These are phyloP conservation scores for Zelonia costaricensis DNA, from an alignment of 208 protist genomes.

Conservation along the genomic window DNA sequence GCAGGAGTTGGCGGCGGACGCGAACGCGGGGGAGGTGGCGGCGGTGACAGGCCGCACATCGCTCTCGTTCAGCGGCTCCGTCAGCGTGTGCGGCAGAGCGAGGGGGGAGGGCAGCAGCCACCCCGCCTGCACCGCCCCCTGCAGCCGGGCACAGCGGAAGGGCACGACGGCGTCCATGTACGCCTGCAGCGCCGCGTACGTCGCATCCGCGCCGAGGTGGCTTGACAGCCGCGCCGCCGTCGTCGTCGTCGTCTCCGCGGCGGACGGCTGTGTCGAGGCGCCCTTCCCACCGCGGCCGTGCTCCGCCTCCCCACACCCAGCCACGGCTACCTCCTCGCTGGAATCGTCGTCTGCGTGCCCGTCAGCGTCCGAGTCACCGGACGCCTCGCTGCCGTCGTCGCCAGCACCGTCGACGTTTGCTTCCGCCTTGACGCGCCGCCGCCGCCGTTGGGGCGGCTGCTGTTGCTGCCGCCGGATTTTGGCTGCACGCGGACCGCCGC, in stretches of 20 bases:
- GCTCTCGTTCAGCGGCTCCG: conserved; percentile 7
- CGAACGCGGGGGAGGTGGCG: neutral
- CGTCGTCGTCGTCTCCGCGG: neutral
- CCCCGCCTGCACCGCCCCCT: conserved; percentile 47
- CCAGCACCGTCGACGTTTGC: too few species aligned
- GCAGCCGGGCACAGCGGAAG: conserved; percentile 39
- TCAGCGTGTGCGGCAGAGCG: conserved; percentile 23
- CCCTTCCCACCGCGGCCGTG: neutral
- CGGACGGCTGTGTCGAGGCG: too few species aligned
- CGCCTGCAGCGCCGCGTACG: conserved; percentile 20
- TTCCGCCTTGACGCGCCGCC: too few species aligned
- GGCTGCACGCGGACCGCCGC: neutral
- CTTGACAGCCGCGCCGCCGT: neutral
- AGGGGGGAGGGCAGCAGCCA: conserved; percentile 48
- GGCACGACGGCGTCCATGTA: conserved; percentile 29
- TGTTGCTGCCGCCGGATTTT: too few species aligned
- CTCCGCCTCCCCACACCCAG: too few species aligned
- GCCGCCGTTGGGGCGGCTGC: too few species aligned
- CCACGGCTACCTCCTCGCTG: too few species aligned
- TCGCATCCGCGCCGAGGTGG: conserved; percentile 9
- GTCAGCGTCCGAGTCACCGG: too few species aligned
- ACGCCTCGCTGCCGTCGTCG: too few species aligned
- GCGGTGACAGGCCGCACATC: conserved; percentile 6
- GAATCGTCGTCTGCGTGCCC: too few species aligned
- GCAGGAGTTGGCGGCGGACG: neutral